Evolutionary conservation across 768 basidiomycete genomes (phyloP).

Genomic region (Lanmaoa rubissima): DNA sequence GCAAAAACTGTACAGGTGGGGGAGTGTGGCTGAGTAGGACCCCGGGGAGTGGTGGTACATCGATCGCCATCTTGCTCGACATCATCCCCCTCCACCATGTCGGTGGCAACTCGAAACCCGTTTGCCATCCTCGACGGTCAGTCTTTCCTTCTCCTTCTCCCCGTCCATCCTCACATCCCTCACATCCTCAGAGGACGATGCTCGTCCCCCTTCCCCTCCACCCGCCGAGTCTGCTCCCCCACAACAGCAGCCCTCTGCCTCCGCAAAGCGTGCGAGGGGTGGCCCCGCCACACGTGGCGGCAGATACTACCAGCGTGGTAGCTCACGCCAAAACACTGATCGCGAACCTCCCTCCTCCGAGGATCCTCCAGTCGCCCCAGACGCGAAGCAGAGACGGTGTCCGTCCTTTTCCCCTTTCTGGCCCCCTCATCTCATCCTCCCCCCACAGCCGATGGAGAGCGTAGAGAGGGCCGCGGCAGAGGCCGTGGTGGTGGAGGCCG

Average conservation of each 20-base stretch:
- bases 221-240: constrained; percentile 24
- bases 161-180: background rate
- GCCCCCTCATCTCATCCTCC: constrained; percentile 3
- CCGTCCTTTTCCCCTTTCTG: constrained; percentile 10
- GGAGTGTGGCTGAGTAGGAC: constrained; percentile 43
- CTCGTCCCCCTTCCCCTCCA: constrained; percentile 40
- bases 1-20: constrained; percentile 36
- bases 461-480: constrained; percentile 45
- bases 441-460: constrained; percentile 41
- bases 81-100: constrained; percentile 49
- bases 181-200: constrained; percentile 41
- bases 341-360: constrained; percentile 40
- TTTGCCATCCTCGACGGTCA: constrained; percentile 81
- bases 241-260: constrained; percentile 35
- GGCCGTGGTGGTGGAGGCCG: constrained; percentile 45
- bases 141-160: constrained; percentile 24
- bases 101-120: constrained; percentile 87
- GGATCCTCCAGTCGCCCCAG: constrained; percentile 35
- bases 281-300: constrained; percentile 67
- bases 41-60: constrained; percentile 32
- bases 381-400: constrained; percentile 34
- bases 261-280: constrained; percentile 47
- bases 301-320: constrained; percentile 68
- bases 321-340: constrained; percentile 41
- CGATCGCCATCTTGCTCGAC: background rate